These are phyloP conservation scores for Mycena chlorophos DNA, from an alignment of 768 basidiomycete genomes.

Conservation along the genomic window DNA sequence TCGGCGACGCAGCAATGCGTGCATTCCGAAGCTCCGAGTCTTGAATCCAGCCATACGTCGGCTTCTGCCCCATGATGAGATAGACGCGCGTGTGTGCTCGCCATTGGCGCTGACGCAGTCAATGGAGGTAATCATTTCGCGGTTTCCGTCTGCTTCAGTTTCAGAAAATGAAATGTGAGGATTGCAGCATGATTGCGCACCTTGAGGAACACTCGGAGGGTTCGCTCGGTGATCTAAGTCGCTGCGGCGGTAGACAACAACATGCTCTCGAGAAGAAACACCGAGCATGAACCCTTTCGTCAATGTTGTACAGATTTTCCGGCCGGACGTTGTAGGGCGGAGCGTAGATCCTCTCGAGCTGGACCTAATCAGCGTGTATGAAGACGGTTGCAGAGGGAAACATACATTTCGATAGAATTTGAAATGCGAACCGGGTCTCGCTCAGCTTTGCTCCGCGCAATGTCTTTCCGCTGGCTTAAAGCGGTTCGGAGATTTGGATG, in stretches of 20 bases:
- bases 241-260: slow-evolving; percentile 8
- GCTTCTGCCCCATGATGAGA: slow-evolving; percentile 11
- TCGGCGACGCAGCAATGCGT: slow-evolving; percentile 17
- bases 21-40: slow-evolving; percentile 10
- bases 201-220: slow-evolving; percentile 7
- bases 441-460: background rate
- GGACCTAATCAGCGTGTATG: too few relatives aligned
- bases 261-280: slow-evolving; percentile 2
- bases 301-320: slow-evolving; percentile 15
- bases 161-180: background rate
- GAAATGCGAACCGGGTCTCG: background rate
- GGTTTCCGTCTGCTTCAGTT: slow-evolving; percentile 6
- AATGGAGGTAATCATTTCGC: slow-evolving; percentile 7
- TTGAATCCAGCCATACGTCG: slow-evolving; percentile 6
- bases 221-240: slow-evolving; percentile 3
- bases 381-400: background rate
- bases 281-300: slow-evolving; percentile 20
- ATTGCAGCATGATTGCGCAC: background rate
- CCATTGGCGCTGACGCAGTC: slow-evolving; percentile 12
- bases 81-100: background rate
- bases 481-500: slow-evolving; percentile 4
- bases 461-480: slow-evolving; percentile 5
- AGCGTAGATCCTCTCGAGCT: background rate
- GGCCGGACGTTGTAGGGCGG: slow-evolving; percentile 8
- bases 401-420: slow-evolving; percentile 5